phyloP scores from a whole-genome alignment of 768 basidiomycete genomes.

The Termitomyces sp. region DNA sequence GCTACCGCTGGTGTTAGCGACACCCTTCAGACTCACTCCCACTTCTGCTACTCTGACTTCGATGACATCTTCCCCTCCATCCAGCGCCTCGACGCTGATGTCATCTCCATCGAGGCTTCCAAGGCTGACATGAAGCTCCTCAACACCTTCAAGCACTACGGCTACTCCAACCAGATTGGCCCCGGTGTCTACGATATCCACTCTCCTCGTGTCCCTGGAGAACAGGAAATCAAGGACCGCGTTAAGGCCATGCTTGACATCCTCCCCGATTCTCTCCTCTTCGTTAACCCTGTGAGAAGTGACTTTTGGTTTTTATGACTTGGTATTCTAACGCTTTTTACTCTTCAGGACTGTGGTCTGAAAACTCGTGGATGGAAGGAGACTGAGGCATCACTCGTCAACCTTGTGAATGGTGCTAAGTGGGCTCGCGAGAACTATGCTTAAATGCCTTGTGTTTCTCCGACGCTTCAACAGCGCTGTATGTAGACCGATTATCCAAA shows the following conservation, averaged over 20 bases:
- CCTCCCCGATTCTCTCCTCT: constrained; percentile 76
- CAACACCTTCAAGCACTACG: constrained; percentile 89
- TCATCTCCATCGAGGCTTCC: constrained; percentile 97
- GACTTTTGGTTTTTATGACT: neutral
- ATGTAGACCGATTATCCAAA: constrained; percentile 55
- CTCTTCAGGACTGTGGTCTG: constrained; percentile 82
- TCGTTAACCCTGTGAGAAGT: constrained; percentile 76
- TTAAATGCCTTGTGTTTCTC: constrained; percentile 44
- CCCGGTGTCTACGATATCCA: constrained; percentile 99
- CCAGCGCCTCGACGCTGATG: constrained; percentile 94
- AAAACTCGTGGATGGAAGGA: constrained; percentile 99
- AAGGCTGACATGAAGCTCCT: constrained; percentile 99
- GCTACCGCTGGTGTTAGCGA: constrained; percentile 94
- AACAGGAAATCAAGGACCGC: constrained; percentile 92
- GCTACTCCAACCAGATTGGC: constrained; percentile 96
- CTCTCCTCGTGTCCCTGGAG: constrained; percentile 94
- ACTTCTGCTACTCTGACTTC: constrained; percentile 99
- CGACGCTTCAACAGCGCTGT: constrained; percentile 96
- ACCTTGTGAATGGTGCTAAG: constrained; percentile 87
- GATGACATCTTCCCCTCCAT: constrained; percentile 98
- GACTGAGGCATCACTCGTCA: constrained; percentile 84
- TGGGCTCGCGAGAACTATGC: constrained; percentile 86
- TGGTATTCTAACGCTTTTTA: constrained; percentile 5
- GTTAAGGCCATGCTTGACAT: constrained; percentile 78
- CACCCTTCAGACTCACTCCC: constrained; percentile 94